Conservation (phyloP, 129 eudicot species). For the Centrapalus pauciflorus region DNA sequence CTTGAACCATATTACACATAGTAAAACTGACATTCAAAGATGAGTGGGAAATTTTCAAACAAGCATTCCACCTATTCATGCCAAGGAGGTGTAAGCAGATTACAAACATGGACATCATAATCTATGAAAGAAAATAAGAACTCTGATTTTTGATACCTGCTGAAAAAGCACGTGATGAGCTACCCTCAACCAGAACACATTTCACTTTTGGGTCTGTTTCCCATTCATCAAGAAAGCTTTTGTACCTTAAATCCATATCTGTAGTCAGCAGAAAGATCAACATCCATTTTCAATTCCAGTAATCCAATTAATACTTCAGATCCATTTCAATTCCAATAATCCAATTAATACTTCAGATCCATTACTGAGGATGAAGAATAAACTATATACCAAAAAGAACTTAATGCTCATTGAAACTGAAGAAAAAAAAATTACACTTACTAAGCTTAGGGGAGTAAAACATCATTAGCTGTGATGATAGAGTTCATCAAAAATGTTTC, state of each 20-base stretch:
- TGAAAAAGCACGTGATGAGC: conserved; percentile 91
- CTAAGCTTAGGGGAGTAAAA: conserved; percentile 3
- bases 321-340: too few relatives aligned
- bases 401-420: background rate
- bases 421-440: background rate
- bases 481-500: background rate
- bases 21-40: conserved; percentile 9
- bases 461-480: background rate
- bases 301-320: background rate
- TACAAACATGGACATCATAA: background rate
- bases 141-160: conserved; percentile 49
- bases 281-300: background rate
- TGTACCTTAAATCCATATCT: conserved; percentile 86
- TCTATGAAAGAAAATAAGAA: background rate
- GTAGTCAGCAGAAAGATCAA: conserved; percentile 31
- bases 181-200: conserved; percentile 83
- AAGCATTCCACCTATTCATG: background rate
- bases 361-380: background rate
- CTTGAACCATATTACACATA: conserved; percentile 23
- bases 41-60: background rate
- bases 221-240: conserved; percentile 88
- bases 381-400: background rate
- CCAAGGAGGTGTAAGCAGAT: background rate
- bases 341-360: background rate
- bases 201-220: conserved; percentile 78